Percentiles rank a stretch among this genome's conserved stretches.
Conservation (phyloP, 768 basidiomycete species). For the Leccinum sublutescens region DNA sequence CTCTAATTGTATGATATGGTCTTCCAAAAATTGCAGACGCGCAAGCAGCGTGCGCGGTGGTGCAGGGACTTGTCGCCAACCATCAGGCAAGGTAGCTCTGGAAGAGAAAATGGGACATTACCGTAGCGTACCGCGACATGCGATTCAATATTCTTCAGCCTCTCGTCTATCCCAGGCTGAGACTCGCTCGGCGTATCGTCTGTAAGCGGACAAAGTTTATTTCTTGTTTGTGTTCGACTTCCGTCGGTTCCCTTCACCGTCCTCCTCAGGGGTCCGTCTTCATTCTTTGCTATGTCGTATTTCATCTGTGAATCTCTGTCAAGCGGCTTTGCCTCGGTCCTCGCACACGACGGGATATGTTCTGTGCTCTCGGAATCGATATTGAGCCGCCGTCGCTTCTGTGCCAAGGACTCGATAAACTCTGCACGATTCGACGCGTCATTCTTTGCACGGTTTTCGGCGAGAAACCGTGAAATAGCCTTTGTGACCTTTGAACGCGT, state of each 20-base stretch:
- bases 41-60: constrained; percentile 62
- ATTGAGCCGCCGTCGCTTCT: constrained; percentile 50
- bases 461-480: constrained; percentile 70
- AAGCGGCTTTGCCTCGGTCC: constrained; percentile 66
- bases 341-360: constrained; percentile 58
- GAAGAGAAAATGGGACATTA: constrained; percentile 30
- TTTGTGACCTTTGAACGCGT: constrained; percentile 53
- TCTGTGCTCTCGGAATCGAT: constrained; percentile 35
- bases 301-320: constrained; percentile 80
- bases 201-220: constrained; percentile 15
- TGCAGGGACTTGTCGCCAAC: constrained; percentile 55
- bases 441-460: constrained; percentile 66
- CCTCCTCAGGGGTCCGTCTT: constrained; percentile 68
- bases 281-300: constrained; percentile 85
- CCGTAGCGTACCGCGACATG: constrained; percentile 77
- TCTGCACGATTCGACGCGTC: constrained; percentile 76
- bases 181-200: constrained; percentile 39
- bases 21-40: constrained; percentile 70
- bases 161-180: constrained; percentile 62
- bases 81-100: constrained; percentile 3
- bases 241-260: constrained; percentile 42
- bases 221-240: constrained; percentile 11
- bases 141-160: constrained; percentile 63
- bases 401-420: constrained; percentile 59
- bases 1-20: constrained; percentile 73